Evolutionary conservation across 169 alveolate genomes (phyloP).

Genomic region (Haemoproteus tartakovskyi): DNA sequence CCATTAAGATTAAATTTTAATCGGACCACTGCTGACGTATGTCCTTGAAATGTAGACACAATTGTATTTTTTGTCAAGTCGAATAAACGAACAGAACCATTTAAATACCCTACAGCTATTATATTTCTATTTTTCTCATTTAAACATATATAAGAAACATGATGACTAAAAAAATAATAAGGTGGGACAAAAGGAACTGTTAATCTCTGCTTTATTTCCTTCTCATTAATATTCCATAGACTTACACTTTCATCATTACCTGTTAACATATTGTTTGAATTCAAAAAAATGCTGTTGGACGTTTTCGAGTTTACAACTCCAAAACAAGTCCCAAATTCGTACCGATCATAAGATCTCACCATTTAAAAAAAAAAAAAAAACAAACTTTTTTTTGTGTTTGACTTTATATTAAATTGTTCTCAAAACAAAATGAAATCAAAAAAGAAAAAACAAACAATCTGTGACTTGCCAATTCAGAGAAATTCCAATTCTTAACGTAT

Average conservation of each 20-base stretch:
- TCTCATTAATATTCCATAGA: conserved; percentile 41
- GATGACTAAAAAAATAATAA: conserved; percentile 67
- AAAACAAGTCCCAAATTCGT: conserved; percentile 79
- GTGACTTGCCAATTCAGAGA: too few species aligned
- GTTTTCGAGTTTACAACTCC: conserved; percentile 78
- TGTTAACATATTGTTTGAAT: conserved; percentile 14
- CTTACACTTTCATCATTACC: conserved; percentile 68
- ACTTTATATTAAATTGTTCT: background rate
- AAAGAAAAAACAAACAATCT: too few species aligned
- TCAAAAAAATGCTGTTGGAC: conserved; percentile 69
- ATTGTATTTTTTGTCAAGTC: conserved; percentile 64
- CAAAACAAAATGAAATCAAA: background rate
- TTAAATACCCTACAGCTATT: conserved; percentile 81
- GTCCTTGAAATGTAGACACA: conserved; percentile 75
- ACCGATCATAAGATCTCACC: conserved; percentile 88
- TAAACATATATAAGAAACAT: conserved; percentile 69
- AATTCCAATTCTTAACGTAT: too few species aligned
- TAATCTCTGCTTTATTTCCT: conserved; percentile 45
- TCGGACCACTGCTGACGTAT: conserved; percentile 70
- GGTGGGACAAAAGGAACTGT: conserved; percentile 71
- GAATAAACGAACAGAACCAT: conserved; percentile 82
- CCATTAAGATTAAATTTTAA: conserved; percentile 69
- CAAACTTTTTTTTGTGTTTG: too few species aligned
- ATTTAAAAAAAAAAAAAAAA: conserved; percentile 47
- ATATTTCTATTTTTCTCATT: conserved; percentile 65